Conservation (phyloP, 257 asterid species). For the Ophiorrhiza pumila region DNA sequence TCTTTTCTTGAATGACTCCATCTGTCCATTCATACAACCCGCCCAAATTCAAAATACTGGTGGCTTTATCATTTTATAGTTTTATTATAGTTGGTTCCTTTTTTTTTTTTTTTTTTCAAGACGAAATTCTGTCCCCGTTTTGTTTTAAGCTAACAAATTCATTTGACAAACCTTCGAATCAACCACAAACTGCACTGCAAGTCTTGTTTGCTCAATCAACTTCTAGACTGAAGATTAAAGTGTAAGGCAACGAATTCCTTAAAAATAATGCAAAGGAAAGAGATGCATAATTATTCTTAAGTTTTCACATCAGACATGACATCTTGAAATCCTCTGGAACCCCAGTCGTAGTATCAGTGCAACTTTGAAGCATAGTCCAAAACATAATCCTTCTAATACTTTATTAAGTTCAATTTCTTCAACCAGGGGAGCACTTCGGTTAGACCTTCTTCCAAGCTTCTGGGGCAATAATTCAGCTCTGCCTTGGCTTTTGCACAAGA, state of each 20-base stretch:
- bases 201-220: too few species aligned
- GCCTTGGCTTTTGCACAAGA: constrained; percentile 73
- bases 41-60: not conserved
- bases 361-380: not conserved
- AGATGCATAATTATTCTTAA: not conserved
- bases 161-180: too few species aligned
- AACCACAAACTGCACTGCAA: too few species aligned
- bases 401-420: constrained; percentile 60
- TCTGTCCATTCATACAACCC: not conserved
- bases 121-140: too few species aligned
- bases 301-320: not conserved
- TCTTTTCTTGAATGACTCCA: not conserved
- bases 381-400: constrained; percentile 32
- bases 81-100: too few species aligned
- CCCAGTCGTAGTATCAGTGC: not conserved
- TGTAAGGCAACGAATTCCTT: not conserved
- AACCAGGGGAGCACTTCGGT: constrained; percentile 85
- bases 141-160: too few species aligned
- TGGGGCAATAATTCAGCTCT: constrained; percentile 75
- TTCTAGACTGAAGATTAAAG: too few species aligned
- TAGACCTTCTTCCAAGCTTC: constrained; percentile 77
- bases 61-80: too few species aligned
- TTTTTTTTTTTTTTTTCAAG: too few species aligned
- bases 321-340: not conserved
- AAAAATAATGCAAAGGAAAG: not conserved